phyloP scores from a whole-genome alignment of 2,329 filamentous ascomycete genomes.

The Nothopassalora personata region DNA sequence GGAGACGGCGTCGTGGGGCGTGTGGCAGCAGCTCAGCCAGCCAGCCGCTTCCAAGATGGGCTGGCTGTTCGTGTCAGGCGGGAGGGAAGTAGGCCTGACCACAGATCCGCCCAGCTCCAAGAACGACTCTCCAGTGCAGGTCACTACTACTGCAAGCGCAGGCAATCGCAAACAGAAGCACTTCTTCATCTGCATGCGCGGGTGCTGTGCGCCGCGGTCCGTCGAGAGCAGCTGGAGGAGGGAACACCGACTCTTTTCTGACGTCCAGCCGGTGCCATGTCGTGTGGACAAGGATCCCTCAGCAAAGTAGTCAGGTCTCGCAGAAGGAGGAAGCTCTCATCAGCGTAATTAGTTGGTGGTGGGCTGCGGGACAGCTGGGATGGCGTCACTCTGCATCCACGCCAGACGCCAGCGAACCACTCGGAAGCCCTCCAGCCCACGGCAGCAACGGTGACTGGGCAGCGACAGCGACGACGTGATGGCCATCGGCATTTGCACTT shows the following conservation, averaged over 20 bases:
- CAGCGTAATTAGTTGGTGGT: neutral
- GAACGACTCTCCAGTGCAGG: neutral
- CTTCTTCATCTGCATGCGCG: neutral
- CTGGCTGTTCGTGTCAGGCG: neutral
- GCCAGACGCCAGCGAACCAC: neutral
- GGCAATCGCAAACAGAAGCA: neutral
- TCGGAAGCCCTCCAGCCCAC: too few species aligned
- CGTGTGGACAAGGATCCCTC: neutral
- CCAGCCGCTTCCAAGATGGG: neutral
- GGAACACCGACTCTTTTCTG: too few species aligned
- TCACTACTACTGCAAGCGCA: neutral
- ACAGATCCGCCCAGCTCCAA: neutral
- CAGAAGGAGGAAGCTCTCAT: too few species aligned
- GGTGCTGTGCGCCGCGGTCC: constrained; percentile 1
- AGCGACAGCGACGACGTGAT: neutral
- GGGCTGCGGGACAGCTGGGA: neutral
- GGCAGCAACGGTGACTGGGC: neutral
- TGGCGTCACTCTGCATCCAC: too few species aligned
- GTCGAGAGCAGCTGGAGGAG: neutral
- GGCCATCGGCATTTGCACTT: neutral
- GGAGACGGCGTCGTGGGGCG: neutral
- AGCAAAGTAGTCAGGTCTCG: neutral
- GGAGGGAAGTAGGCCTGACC: neutral
- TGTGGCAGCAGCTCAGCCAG: neutral
- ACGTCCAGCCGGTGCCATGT: neutral